These are phyloP conservation scores for Rhodocollybia butyracea DNA, from an alignment of 768 basidiomycete genomes.

Conservation along the genomic window DNA sequence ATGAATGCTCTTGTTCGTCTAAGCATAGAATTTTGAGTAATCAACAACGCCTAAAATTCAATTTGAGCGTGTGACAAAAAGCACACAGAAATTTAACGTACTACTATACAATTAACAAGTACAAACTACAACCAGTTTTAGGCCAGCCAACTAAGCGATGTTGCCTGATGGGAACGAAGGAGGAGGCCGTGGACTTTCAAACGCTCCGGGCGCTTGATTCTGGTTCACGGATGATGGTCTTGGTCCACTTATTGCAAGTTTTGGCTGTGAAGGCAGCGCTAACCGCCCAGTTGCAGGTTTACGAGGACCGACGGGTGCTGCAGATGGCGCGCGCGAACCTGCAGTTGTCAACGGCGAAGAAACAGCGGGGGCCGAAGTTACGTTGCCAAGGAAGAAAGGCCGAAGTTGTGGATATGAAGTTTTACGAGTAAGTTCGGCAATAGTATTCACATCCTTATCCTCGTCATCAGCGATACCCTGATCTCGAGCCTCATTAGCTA, in stretches of 20 bases:
- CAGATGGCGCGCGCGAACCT: slow-evolving; percentile 1
- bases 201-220: slow-evolving; percentile 19
- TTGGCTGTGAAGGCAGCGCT: slow-evolving; percentile 20
- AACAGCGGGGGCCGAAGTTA: slow-evolving; percentile 20
- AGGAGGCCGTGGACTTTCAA: slow-evolving; percentile 41
- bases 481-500: no score
- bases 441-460: background rate
- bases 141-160: background rate
- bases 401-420: slow-evolving; percentile 15
- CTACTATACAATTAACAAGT: no score
- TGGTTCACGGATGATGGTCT: slow-evolving; percentile 12
- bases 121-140: background rate
- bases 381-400: slow-evolving; percentile 32
- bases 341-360: slow-evolving; percentile 19
- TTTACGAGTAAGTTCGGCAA: slow-evolving; percentile 9
- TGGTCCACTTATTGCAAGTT: slow-evolving; percentile 29
- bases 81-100: no score
- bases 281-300: slow-evolving; percentile 17
- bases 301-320: slow-evolving; percentile 27
- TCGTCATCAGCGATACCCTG: slow-evolving; percentile 9
- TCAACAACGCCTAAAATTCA: no score
- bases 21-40: no score
- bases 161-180: slow-evolving; percentile 24
- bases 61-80: no score
- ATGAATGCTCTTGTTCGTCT: no score